Evolutionary conservation across 2,329 filamentous ascomycete species (phyloP).

Genomic region (Neonectria coccinea): DNA sequence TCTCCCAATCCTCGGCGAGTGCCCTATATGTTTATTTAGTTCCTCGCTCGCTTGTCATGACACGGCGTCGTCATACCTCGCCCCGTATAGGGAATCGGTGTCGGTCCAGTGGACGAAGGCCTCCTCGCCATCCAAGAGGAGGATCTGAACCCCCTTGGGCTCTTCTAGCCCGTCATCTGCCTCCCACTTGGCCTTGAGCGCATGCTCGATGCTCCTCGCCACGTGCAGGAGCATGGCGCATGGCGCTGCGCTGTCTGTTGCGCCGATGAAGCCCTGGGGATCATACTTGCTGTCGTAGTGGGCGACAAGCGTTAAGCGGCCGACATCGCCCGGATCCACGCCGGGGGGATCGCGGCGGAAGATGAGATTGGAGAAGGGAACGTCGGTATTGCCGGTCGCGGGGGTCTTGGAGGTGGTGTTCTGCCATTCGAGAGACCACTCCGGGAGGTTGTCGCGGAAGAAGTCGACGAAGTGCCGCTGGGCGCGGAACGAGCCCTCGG

Average conservation of each 20-base stretch:
- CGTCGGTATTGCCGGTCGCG: constrained; percentile 72
- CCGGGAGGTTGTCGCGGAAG: constrained; percentile 78
- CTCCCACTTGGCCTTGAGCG: constrained; percentile 84
- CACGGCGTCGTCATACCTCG: constrained; percentile 67
- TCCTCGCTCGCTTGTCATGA: neutral
- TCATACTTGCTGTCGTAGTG: constrained; percentile 91
- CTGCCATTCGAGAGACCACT: constrained; percentile 85
- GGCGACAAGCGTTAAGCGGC: constrained; percentile 86
- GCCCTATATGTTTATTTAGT: constrained; percentile 56
- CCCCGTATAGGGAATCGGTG: constrained; percentile 88
- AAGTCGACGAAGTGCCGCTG: constrained; percentile 87
- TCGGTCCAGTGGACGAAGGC: constrained; percentile 85
- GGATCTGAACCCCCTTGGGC: constrained; percentile 85
- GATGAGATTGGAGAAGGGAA: constrained; percentile 90
- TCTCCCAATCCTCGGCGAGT: constrained; percentile 85
- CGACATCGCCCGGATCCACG: constrained; percentile 78
- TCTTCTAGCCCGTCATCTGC: constrained; percentile 71
- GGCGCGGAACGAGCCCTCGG: constrained; percentile 76
- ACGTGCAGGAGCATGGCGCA: constrained; percentile 94
- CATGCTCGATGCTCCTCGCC: constrained; percentile 81
- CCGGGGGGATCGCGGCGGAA: constrained; percentile 90
- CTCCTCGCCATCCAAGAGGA: constrained; percentile 94
- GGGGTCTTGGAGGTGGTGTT: constrained; percentile 92
- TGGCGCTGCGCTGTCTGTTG: constrained; percentile 91
- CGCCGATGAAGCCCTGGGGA: constrained; percentile 90